Conservation (phyloP, 441 rosid genomes). For the Cnidoscolus chayamansa region DNA sequence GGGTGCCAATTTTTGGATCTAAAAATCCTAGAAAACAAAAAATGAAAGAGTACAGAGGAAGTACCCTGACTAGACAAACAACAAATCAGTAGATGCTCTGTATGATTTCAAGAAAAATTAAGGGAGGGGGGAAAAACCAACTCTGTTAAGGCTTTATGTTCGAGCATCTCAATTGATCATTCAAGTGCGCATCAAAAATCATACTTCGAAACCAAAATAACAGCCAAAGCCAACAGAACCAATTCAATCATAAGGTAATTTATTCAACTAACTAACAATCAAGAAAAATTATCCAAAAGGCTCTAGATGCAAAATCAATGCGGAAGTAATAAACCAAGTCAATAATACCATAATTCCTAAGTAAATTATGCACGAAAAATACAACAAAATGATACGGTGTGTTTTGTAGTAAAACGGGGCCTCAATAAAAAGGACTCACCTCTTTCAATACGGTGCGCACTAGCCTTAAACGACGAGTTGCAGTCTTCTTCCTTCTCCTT, state of each 20-base stretch:
- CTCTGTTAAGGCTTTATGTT: neutral
- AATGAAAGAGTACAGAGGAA: neutral
- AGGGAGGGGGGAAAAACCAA: too few relatives aligned
- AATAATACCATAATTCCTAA: neutral
- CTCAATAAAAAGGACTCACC: too few relatives aligned
- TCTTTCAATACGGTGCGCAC: too few relatives aligned
- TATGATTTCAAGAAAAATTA: neutral
- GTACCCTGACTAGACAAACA: too few relatives aligned
- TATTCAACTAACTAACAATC: too few relatives aligned
- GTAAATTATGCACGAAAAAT: too few relatives aligned
- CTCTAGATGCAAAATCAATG: neutral
- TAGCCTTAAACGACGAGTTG: too few relatives aligned
- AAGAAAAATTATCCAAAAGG: neutral
- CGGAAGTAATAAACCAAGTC: neutral
- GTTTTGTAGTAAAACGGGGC: too few relatives aligned
- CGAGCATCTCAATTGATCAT: neutral
- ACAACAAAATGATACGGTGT: too few relatives aligned
- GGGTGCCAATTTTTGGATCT: neutral
- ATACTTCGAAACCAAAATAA: neutral
- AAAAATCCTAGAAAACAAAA: neutral
- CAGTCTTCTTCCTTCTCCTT: too few relatives aligned
- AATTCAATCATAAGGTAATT: neutral
- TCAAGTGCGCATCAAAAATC: neutral
- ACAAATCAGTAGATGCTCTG: neutral
- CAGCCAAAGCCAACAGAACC: neutral